Conservation (phyloP, 139 green algal species). For the Pseudopediastrum boryanum region DNA sequence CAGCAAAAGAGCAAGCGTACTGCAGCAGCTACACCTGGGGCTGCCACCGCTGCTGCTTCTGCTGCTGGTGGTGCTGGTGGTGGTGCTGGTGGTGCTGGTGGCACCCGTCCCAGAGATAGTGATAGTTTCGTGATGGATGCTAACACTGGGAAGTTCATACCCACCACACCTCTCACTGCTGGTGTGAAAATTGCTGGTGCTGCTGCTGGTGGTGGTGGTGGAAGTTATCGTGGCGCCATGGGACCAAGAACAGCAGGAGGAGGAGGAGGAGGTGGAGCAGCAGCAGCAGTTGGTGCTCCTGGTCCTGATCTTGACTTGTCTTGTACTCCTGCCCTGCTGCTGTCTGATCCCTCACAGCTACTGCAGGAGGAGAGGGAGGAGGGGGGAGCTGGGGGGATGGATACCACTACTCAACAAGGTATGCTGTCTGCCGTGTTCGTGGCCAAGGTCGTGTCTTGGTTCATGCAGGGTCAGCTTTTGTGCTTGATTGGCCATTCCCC, state of each 20-base stretch:
- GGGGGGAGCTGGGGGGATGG: too few relatives aligned
- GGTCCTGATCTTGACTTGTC: conserved; percentile 8
- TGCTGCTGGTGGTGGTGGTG: conserved; percentile 13
- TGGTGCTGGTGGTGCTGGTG: not conserved
- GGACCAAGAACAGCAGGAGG: too few relatives aligned
- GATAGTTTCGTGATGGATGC: conserved; percentile 74
- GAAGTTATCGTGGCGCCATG: too few relatives aligned
- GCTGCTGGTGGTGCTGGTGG: not conserved
- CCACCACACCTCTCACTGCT: conserved; percentile 5
- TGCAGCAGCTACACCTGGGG: not conserved
- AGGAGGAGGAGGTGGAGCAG: too few relatives aligned
- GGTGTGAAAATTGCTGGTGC: not conserved
- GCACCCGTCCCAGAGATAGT: conserved; percentile 6
- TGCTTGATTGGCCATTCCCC: too few relatives aligned
- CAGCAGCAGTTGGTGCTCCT: too few relatives aligned
- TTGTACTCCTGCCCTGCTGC: conserved; percentile 13
- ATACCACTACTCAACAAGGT: too few relatives aligned
- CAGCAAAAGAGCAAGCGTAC: conserved; percentile 1
- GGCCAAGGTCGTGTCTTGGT: too few relatives aligned
- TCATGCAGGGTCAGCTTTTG: too few relatives aligned
- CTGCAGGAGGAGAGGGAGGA: too few relatives aligned
- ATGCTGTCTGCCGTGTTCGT: too few relatives aligned
- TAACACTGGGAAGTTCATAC: conserved; percentile 78
- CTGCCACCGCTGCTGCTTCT: too few relatives aligned
- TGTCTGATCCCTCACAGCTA: conserved; percentile 12